Evolutionary conservation across 805 yeast species (phyloP).

Genomic region (Wickerhamomyces chambardii): DNA sequence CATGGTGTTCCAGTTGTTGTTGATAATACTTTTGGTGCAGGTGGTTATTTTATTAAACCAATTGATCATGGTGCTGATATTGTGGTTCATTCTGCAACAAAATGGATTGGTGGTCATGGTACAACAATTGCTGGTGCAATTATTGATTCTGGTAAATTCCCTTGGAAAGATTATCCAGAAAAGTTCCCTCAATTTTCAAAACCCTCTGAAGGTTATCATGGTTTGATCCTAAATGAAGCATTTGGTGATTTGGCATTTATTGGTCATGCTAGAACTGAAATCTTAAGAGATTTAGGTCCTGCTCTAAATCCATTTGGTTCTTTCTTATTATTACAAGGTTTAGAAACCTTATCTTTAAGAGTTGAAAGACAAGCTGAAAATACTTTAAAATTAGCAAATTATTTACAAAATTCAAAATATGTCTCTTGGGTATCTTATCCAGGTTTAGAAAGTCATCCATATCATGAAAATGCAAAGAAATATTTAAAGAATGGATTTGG

Average conservation of each 20-base stretch:
- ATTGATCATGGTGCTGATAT: constrained; percentile 87
- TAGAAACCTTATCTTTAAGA: constrained; percentile 89
- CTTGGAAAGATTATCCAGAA: constrained; percentile 78
- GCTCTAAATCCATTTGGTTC: constrained; percentile 81
- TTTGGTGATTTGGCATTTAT: constrained; percentile 76
- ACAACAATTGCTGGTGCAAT: constrained; percentile 89
- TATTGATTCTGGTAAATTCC: constrained; percentile 88
- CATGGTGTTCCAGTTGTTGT: constrained; percentile 87
- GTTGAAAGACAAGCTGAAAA: constrained; percentile 88
- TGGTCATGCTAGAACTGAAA: constrained; percentile 73
- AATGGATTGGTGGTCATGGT: constrained; percentile 98
- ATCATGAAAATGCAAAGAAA: constrained; percentile 77
- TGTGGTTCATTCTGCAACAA: constrained; percentile 90
- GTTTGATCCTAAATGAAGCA: constrained; percentile 72
- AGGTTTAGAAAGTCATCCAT: constrained; percentile 71
- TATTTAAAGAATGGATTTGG: constrained; percentile 79
- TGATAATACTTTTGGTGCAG: constrained; percentile 96
- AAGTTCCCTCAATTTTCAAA: constrained; percentile 86
- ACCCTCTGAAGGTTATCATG: constrained; percentile 94
- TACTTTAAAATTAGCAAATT: constrained; percentile 71
- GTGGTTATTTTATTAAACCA: constrained; percentile 82
- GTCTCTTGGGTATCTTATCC: constrained; percentile 91
- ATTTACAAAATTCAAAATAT: constrained; percentile 60
- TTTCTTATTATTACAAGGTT: constrained; percentile 81
- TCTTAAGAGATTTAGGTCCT: constrained; percentile 90